These are phyloP conservation scores for Coniochaeta hoffmannii DNA, from an alignment of 2,329 filamentous ascomycete species.

Conservation along the genomic window DNA sequence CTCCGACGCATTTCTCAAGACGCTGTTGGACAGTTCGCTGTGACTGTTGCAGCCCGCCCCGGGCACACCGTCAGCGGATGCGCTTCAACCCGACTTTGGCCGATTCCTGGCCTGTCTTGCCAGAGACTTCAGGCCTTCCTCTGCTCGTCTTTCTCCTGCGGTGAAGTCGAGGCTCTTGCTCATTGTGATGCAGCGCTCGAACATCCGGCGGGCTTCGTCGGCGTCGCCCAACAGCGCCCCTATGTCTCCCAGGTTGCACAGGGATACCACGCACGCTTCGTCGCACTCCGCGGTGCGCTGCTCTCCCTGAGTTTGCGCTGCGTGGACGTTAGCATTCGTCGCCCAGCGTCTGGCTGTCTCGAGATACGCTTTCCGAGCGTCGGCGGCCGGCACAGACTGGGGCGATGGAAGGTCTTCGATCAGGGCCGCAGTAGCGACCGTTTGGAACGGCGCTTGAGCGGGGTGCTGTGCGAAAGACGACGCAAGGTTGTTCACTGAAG, in stretches of 20 bases:
- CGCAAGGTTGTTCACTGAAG: constrained; percentile 72
- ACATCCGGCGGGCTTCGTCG: constrained; percentile 59
- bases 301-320: constrained; percentile 56
- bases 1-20: not conserved
- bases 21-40: not conserved
- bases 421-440: constrained; percentile 17
- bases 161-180: constrained; percentile 45
- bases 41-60: not conserved
- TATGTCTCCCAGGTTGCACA: constrained; percentile 83
- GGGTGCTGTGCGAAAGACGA: constrained; percentile 65
- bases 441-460: constrained; percentile 24
- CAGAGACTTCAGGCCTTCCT: constrained; percentile 34
- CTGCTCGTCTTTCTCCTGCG: constrained; percentile 43
- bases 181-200: constrained; percentile 59
- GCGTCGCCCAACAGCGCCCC: constrained; percentile 64
- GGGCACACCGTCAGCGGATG: not conserved
- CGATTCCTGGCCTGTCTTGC: constrained; percentile 1
- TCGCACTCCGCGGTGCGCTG: constrained; percentile 74
- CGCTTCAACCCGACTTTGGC: not conserved
- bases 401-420: constrained; percentile 15
- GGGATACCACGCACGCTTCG: constrained; percentile 70
- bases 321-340: constrained; percentile 63
- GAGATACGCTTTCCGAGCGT: constrained; percentile 55
- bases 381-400: constrained; percentile 21
- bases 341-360: constrained; percentile 73